Evolutionary conservation across 306 rosid genomes (phyloP).

Genomic region (Boehmeria nivea): DNA sequence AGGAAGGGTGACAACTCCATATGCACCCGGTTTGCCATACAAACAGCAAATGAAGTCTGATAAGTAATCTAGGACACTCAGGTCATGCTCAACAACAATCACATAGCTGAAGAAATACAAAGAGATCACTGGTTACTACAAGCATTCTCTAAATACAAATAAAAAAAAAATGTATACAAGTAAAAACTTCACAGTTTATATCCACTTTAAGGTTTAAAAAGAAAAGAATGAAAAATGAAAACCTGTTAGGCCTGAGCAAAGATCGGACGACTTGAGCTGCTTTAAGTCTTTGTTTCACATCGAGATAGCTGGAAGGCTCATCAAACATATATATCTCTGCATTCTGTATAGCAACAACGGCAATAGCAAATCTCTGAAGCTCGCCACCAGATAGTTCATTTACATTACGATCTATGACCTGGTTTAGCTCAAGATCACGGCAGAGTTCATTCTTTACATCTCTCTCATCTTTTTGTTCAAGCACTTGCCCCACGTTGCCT

Average conservation of each 20-base stretch:
- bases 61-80: slow-evolving; percentile 94
- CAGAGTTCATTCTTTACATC: slow-evolving; percentile 63
- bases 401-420: slow-evolving; percentile 90
- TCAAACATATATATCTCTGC: slow-evolving; percentile 99
- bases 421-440: slow-evolving; percentile 79
- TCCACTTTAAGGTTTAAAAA: no score
- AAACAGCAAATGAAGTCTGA: slow-evolving; percentile 98
- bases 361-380: slow-evolving; percentile 98
- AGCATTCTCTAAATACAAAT: background rate
- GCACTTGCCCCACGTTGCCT: slow-evolving; percentile 95
- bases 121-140: background rate
- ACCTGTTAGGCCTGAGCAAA: slow-evolving; percentile 90
- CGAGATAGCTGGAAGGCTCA: slow-evolving; percentile 97
- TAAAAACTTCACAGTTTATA: no score
- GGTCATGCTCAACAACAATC: slow-evolving; percentile 98
- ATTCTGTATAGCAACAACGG: slow-evolving; percentile 86
- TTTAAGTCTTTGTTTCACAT: slow-evolving; percentile 93
- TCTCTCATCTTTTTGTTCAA: slow-evolving; percentile 84
- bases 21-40: slow-evolving; percentile 98
- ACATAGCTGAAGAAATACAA: slow-evolving; percentile 72
- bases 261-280: slow-evolving; percentile 93
- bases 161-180: no score
- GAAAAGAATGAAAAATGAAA: no score
- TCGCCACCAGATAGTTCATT: slow-evolving; percentile 98
- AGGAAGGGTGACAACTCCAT: slow-evolving; percentile 98